Percentiles rank a stretch among this genome's conserved stretches.
These are phyloP conservation scores for Penicillium flavigenum DNA, from an alignment of 495 filamentous ascomycete genomes.

Conservation along the genomic window DNA sequence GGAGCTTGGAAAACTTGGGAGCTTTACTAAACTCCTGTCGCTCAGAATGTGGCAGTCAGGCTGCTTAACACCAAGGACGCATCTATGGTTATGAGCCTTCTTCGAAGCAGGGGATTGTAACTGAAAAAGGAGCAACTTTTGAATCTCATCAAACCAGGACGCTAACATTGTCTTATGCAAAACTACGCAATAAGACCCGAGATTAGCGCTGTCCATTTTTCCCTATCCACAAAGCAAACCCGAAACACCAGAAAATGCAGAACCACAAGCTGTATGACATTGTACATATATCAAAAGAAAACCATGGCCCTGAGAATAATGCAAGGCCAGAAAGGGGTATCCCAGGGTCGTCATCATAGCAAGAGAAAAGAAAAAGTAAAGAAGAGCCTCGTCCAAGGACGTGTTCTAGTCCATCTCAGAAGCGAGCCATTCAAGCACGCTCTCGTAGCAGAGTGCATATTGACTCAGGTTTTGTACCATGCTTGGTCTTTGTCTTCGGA, in stretches of 20 bases:
- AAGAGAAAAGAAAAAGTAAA: not conserved
- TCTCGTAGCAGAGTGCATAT: slow-evolving; percentile 96
- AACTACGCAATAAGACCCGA: not conserved
- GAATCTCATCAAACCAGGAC: not conserved
- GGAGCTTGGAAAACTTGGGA: not conserved
- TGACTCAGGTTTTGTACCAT: slow-evolving; percentile 97
- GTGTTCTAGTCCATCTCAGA: slow-evolving; percentile 40
- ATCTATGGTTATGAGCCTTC: not conserved
- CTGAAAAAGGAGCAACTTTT: not conserved
- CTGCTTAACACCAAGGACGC: not conserved
- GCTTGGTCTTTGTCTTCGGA: slow-evolving; percentile 81
- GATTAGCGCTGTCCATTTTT: not conserved
- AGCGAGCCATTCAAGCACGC: slow-evolving; percentile 82
- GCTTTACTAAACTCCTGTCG: not conserved
- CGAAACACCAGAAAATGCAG: slow-evolving; percentile 13
- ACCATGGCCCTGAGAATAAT: slow-evolving; percentile 8
- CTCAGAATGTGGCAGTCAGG: not conserved
- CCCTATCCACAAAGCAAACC: not conserved
- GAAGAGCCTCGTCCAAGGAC: not conserved
- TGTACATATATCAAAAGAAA: slow-evolving; percentile 6
- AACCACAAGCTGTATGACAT: slow-evolving; percentile 11
- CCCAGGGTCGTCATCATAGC: slow-evolving; percentile 11
- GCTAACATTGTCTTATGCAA: not conserved
- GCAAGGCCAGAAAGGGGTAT: slow-evolving; percentile 10
- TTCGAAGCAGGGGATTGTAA: not conserved